These are phyloP conservation scores for Lolium multiflorum DNA, from an alignment of 176 grass and related monocot genomes.

Conservation along the genomic window DNA sequence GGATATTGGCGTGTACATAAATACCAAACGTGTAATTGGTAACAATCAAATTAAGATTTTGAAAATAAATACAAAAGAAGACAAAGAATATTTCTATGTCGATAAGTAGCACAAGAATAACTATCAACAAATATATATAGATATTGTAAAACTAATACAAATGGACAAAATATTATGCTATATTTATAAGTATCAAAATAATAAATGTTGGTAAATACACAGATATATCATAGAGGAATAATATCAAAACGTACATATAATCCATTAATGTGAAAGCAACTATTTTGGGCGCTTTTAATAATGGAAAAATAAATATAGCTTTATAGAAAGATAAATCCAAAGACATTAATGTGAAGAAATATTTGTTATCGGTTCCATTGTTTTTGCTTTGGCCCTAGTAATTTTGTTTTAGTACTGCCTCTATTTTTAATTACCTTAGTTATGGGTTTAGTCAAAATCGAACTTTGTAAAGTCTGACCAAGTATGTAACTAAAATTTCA, in stretches of 20 bases:
- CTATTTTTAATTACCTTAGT: no score
- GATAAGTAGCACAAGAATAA: background rate
- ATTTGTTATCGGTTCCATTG: no score
- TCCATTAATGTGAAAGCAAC: background rate
- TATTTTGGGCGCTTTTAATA: background rate
- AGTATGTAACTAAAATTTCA: no score
- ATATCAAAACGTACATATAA: background rate
- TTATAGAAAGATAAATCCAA: no score
- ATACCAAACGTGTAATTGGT: background rate
- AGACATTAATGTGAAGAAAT: no score
- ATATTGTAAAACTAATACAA: background rate
- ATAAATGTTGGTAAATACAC: background rate
- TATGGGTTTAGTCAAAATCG: no score
- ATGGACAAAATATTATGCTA: background rate
- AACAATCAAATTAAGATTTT: background rate
- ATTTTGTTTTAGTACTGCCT: no score
- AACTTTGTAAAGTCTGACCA: no score
- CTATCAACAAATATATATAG: background rate
- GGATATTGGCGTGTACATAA: background rate
- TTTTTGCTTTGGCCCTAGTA: no score
- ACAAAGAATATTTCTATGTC: background rate
- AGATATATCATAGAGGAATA: background rate
- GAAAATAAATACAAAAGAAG: background rate
- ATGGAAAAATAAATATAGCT: background rate
- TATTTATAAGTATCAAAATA: background rate